Conservation (phyloP, 2,329 filamentous ascomycete genomes). For the Pyrenochaeta sp. region DNA sequence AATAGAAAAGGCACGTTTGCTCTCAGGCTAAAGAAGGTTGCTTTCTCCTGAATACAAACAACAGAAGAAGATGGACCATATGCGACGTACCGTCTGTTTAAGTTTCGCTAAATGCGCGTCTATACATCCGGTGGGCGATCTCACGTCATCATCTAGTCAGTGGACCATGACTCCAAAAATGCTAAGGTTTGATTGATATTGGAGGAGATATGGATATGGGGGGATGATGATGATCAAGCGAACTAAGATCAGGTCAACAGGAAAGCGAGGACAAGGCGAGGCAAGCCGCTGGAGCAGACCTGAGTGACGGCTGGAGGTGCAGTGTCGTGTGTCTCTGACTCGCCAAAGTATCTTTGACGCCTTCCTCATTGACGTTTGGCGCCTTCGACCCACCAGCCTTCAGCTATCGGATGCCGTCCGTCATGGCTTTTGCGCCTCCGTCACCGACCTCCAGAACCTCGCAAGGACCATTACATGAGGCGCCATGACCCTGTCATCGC, state of each 20-base stretch:
- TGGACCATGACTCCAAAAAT: not conserved
- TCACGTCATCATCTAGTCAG: slow-evolving; percentile 3
- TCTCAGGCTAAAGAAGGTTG: too few relatives aligned
- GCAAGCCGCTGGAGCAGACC: not conserved
- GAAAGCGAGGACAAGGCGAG: not conserved
- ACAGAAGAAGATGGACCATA: too few relatives aligned
- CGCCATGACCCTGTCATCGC: slow-evolving; percentile 34
- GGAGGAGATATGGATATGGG: too few relatives aligned
- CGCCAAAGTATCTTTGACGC: slow-evolving; percentile 23
- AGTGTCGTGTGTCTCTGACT: slow-evolving; percentile 34
- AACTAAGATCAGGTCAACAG: not conserved
- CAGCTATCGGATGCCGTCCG: slow-evolving; percentile 15
- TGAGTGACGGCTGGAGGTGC: slow-evolving; percentile 9
- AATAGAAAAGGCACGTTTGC: too few relatives aligned
- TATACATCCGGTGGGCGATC: not conserved
- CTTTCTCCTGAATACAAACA: too few relatives aligned
- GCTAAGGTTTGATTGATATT: too few relatives aligned
- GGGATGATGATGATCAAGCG: not conserved
- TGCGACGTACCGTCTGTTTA: not conserved
- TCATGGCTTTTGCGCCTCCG: slow-evolving; percentile 17
- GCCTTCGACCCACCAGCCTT: slow-evolving; percentile 17
- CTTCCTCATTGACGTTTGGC: slow-evolving; percentile 34
- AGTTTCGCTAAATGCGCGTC: not conserved
- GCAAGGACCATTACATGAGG: slow-evolving; percentile 21
- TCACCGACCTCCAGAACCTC: slow-evolving; percentile 11